phyloP scores from a whole-genome alignment of 2,329 filamentous ascomycete genomes.

The Claviceps digitariae region DNA sequence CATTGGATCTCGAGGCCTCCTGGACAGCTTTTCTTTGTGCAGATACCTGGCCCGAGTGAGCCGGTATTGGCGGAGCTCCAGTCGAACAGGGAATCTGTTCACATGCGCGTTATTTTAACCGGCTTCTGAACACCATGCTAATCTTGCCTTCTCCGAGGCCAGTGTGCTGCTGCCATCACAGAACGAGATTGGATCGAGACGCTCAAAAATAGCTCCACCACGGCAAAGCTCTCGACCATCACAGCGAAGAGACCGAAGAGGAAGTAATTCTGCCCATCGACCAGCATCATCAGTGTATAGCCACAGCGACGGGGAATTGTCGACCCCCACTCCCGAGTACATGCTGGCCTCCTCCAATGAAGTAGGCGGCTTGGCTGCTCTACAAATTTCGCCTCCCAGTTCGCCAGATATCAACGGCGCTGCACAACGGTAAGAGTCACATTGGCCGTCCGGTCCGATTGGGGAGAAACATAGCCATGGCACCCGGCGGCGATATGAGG shows the following conservation, averaged over 20 bases:
- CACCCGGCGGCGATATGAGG: background rate
- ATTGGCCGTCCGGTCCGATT: background rate
- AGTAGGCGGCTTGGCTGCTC: constrained; percentile 27
- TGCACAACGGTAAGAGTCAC: constrained; percentile 26
- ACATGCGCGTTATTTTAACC: background rate
- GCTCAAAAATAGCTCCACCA: constrained; percentile 20
- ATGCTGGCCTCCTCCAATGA: constrained; percentile 15
- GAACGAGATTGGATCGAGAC: constrained; percentile 7
- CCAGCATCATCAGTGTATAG: constrained; percentile 43
- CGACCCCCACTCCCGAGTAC: constrained; percentile 24
- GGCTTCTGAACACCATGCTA: background rate
- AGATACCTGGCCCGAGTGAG: background rate
- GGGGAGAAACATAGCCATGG: background rate
- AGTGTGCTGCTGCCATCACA: constrained; percentile 9
- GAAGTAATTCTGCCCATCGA: constrained; percentile 24
- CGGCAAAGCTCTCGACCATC: constrained; percentile 22
- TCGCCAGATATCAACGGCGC: constrained; percentile 34
- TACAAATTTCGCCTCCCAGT: constrained; percentile 40
- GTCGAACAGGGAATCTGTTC: background rate
- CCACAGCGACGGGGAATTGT: constrained; percentile 19
- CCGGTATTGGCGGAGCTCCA: background rate
- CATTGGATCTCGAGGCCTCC: background rate
- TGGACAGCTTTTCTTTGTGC: background rate
- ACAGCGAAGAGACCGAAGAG: constrained; percentile 6
- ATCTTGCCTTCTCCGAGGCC: background rate